Evolutionary conservation across 495 filamentous ascomycete species (phyloP), one percentile per base, ranked within the genome.

Genomic region (Penicillium salamii): DNA sequence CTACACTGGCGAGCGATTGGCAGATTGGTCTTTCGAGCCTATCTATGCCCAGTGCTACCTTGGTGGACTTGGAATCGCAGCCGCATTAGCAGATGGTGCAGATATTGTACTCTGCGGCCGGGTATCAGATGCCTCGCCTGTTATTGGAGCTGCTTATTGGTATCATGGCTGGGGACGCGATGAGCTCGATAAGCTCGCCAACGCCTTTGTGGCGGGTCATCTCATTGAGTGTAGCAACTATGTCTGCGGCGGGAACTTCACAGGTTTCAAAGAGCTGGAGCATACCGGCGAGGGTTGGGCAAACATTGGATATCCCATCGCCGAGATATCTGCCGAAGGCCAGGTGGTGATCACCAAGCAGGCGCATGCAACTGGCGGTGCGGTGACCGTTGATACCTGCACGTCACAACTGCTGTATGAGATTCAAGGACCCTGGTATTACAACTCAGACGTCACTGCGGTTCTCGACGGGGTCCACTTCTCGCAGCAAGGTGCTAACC

Each of bases 71-170:
- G 78, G 75, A 0, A 77, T 83, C 32, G 72, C 68, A 0, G 67
- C 65, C 8, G 80, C 73, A 14, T 53, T 83, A 1, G 59, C 67
- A 18, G 60, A 70, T 11, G 80, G 80, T 11, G 78, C 78, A 0
- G 78, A 83, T 46, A 82, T 84, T 42, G 77, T 84, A 42, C 68
- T 83, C 17, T 79, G 74, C 46, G 79, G 79, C 34, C 70, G 79
- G 23, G 78, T 81, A 1, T 70, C 77, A 2, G 78, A 82, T 58
- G 79, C 79, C 39, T 70, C 74, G 0, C 77, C 76, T 1, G 70
- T 75, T 0, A 78, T 82, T 41, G 79, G 72, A 2, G 74, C 73
- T 7, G 74, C 76, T 2, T 70, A 66, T 45, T 83, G 61, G 61
- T 64, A 70, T 58, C 74, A 80, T 51, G 61, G 60, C 41, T 78